These are phyloP conservation scores for Wickerhamiella shivajii DNA, from an alignment of 805 yeast species.

Conservation along the genomic window DNA sequence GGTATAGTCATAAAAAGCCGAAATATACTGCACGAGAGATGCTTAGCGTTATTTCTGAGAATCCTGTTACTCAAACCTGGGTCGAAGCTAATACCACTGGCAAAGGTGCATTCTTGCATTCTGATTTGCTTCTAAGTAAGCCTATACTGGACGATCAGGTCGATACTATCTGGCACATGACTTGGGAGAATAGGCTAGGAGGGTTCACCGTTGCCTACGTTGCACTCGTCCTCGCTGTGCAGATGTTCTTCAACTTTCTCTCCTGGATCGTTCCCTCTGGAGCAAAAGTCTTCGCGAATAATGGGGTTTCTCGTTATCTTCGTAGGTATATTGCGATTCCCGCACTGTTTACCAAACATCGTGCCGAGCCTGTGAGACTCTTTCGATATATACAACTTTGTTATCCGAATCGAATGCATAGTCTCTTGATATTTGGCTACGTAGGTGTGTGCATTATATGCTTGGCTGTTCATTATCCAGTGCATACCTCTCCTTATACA, in stretches of 20 bases:
- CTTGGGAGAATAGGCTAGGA: constrained; percentile 3
- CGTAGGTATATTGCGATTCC: constrained; percentile 18
- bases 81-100: constrained; percentile 5
- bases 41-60: not conserved
- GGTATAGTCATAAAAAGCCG: no score
- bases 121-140: not conserved
- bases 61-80: constrained; percentile 7
- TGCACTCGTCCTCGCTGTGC: constrained; percentile 8
- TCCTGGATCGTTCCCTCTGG: constrained; percentile 9
- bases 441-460: constrained; percentile 14
- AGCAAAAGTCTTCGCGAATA: constrained; percentile 3
- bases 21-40: no score
- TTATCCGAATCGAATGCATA: constrained; percentile 30
- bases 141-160: constrained; percentile 2
- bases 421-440: constrained; percentile 25
- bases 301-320: constrained; percentile 3
- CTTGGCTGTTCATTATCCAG: constrained; percentile 6
- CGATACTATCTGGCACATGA: constrained; percentile 5
- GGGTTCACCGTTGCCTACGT: constrained; percentile 8
- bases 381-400: constrained; percentile 10
- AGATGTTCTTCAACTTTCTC: constrained; percentile 8
- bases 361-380: constrained; percentile 14
- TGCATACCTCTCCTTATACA: not conserved
- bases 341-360: constrained; percentile 18
- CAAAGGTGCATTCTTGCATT: constrained; percentile 5